Evolutionary conservation across 352 stramenopile species (phyloP).

Genomic region (Blastocystis sp.): DNA sequence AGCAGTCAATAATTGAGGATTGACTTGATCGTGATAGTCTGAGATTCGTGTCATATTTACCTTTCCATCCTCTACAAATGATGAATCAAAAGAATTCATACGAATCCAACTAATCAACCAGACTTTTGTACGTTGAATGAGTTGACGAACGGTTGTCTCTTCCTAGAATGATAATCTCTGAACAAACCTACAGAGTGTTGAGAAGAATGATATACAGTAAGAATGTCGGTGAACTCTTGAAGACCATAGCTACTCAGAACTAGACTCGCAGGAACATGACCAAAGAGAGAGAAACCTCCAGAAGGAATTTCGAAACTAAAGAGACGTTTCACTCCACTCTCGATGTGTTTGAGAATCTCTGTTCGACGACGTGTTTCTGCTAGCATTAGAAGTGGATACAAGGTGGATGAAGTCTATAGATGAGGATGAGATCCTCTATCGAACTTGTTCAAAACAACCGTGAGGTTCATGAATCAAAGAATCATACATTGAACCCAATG

Average conservation of each 20-base stretch:
- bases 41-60: background rate
- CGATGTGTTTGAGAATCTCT: background rate
- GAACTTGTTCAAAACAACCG: constrained; percentile 14
- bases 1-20: background rate
- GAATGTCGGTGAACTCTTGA: constrained; percentile 12
- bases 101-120: constrained; percentile 21
- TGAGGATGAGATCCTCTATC: background rate
- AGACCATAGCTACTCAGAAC: background rate
- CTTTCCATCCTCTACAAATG: background rate
- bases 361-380: background rate
- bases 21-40: background rate
- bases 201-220: background rate
- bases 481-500: background rate
- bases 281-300: constrained; percentile 41
- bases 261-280: background rate
- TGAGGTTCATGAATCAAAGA: background rate
- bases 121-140: background rate
- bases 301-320: background rate
- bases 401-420: background rate
- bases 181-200: background rate
- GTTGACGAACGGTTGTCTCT: background rate
- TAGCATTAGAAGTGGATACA: background rate
- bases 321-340: background rate
- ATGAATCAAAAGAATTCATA: background rate
- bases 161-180: background rate